Evolutionary conservation across 768 basidiomycete species (phyloP).

Genomic region (Phlebiopsis flavidoalba): DNA sequence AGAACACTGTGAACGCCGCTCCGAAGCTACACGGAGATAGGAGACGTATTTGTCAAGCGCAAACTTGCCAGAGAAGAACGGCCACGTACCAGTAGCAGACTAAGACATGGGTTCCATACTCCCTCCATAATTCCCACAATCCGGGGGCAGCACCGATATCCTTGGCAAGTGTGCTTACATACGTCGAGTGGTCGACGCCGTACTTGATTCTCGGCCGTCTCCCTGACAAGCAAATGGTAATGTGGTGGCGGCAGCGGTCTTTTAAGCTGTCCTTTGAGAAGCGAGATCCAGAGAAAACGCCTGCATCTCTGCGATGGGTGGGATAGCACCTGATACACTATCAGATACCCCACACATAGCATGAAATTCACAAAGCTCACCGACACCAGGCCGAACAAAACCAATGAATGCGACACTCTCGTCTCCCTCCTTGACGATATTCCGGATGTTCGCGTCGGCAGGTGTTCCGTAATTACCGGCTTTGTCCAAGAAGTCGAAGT

Average conservation of each 20-base stretch:
- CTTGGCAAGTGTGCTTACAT: conserved; percentile 51
- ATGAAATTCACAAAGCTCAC: conserved; percentile 24
- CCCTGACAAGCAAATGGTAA: conserved; percentile 50
- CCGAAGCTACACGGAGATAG: conserved; percentile 43
- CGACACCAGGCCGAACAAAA: conserved; percentile 53
- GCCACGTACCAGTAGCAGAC: conserved; percentile 47
- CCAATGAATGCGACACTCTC: conserved; percentile 49
- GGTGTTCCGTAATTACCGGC: conserved; percentile 35
- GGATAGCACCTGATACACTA: conserved; percentile 42
- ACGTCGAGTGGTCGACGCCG: conserved; percentile 53
- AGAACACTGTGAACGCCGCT: conserved; percentile 54
- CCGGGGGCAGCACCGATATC: conserved; percentile 53
- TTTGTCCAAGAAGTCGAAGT: conserved; percentile 37
- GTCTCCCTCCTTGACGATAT: conserved; percentile 38
- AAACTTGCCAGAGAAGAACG: not conserved
- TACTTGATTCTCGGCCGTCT: conserved; percentile 51
- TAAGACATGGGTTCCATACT: conserved; percentile 45
- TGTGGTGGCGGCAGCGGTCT: conserved; percentile 39
- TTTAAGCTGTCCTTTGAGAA: conserved; percentile 38
- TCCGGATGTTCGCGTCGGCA: conserved; percentile 38
- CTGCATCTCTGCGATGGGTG: conserved; percentile 58
- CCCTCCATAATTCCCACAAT: conserved; percentile 39
- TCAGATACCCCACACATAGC: conserved; percentile 7
- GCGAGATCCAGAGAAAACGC: conserved; percentile 50
- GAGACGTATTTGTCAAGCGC: not conserved